A percentile compares a stretch with the other conserved stretches of the same genome.
These are phyloP conservation scores for Irpex sp. DNA, from an alignment of 1,284 basidiomycete species.

Conservation along the genomic window DNA sequence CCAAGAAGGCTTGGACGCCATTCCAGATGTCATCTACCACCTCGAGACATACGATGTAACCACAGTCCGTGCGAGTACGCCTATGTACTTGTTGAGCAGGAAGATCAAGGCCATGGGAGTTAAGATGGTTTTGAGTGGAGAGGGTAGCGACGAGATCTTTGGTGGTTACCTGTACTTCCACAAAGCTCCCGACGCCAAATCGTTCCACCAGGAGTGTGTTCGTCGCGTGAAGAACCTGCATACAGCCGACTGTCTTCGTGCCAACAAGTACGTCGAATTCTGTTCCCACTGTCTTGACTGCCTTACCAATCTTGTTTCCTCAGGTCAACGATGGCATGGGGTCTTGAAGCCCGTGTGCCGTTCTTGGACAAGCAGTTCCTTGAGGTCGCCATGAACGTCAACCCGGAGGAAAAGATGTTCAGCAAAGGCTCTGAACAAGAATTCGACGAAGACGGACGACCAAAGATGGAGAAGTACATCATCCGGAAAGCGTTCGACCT, in stretches of 20 bases:
- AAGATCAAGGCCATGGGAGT: constrained; percentile 99
- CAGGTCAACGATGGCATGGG: constrained; percentile 99
- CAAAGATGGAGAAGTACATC: constrained; percentile 98
- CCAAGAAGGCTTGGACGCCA: constrained; percentile 96
- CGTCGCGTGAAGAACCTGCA: constrained; percentile 97
- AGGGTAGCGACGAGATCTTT: constrained; percentile 97
- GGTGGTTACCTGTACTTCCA: constrained; percentile 99
- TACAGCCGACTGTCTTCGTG: constrained; percentile 95
- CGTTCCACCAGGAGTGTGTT: constrained; percentile 96
- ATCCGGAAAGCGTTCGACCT: constrained; percentile 96
- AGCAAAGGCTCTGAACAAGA: constrained; percentile 77
- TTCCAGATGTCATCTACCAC: constrained; percentile 98
- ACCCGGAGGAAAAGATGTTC: constrained; percentile 90
- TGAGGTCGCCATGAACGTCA: constrained; percentile 90
- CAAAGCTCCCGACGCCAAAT: constrained; percentile 85
- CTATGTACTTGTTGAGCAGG: constrained; percentile 94
- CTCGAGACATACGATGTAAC: constrained; percentile 99
- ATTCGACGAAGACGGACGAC: constrained; percentile 80
- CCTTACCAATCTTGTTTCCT: background rate
- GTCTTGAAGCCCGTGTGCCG: constrained; percentile 96
- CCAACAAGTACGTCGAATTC: constrained; percentile 78
- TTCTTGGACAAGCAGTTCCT: constrained; percentile 98
- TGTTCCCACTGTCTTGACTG: background rate
- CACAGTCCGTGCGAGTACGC: constrained; percentile 95
- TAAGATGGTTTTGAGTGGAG: constrained; percentile 99